These are phyloP conservation scores for Chlamydomonas sphaeroides DNA, from an alignment of 139 green algal genomes.

Conservation along the genomic window DNA sequence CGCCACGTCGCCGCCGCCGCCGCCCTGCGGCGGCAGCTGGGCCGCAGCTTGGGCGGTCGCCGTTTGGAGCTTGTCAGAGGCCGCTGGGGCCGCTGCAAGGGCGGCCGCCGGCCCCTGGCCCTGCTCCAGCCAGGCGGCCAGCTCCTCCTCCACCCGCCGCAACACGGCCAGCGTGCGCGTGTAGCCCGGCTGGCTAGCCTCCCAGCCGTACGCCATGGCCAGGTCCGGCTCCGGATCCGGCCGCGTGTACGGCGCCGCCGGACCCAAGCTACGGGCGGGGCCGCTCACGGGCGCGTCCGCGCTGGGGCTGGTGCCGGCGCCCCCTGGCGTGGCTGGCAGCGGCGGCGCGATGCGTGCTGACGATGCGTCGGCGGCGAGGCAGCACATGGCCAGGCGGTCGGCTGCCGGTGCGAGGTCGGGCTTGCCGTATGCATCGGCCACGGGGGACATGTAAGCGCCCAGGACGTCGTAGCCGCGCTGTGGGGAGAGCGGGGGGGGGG, in stretches of 20 bases:
- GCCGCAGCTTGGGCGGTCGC: neutral
- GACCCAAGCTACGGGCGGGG: no score
- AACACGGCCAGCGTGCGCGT: constrained; percentile 78
- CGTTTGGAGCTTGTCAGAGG: neutral
- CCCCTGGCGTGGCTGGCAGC: neutral
- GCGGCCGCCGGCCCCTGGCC: no score
- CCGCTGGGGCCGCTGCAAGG: no score
- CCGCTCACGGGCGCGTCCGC: no score
- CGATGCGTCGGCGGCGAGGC: constrained; percentile 50
- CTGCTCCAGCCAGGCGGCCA: constrained; percentile 23
- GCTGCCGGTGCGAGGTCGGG: constrained; percentile 58
- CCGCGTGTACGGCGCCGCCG: no score
- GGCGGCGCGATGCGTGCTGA: no score
- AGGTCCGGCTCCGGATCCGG: constrained; percentile 15
- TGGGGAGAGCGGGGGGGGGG: neutral
- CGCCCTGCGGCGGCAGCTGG: constrained; percentile 17
- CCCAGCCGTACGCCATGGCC: constrained; percentile 86
- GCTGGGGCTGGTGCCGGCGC: no score
- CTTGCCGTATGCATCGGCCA: constrained; percentile 86
- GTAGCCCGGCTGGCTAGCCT: constrained; percentile 72
- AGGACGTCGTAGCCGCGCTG: constrained; percentile 74
- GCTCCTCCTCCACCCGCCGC: constrained; percentile 48
- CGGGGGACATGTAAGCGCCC: constrained; percentile 85
- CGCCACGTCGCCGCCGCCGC: neutral
- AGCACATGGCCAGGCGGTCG: constrained; percentile 80